Evolutionary conservation across 768 basidiomycete species (phyloP), one percentile per base, ranked within the genome.

Genomic region (Pleurotus platypus): DNA sequence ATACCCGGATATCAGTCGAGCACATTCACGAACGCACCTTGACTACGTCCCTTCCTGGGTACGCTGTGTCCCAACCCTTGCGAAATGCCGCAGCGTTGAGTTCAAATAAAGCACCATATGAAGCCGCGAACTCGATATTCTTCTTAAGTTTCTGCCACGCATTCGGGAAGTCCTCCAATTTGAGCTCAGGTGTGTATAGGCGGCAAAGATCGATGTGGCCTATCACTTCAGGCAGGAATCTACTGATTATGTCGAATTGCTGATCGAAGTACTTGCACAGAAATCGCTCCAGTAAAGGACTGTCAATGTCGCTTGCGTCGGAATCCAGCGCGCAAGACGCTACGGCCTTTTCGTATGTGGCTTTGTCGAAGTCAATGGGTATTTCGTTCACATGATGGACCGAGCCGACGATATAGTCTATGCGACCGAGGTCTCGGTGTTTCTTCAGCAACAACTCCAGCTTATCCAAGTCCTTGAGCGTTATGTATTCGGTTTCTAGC

Each of bases 181-280:
- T 68, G 55, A 90, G 67, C 16, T 70, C 59, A 2, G 95, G 94
- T 20, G 76, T 76, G 76, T 90, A 98, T 7, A 99, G 79, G 1
- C 94, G 82, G 69, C 92, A 95, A 0, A 98, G 81, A 72, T 98
- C 96, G 61, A 98, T 77, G 71, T 99, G 97, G 1, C 94, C 97
- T 53, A 99, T 79, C 49, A 98, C 77, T 69, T 95, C 92, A 15
- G 97, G 97, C 55, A 79, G 82, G 69, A 91, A 85, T 22, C 81
- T 79, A 47, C 73, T 65, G 40, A 98, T 60, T 46, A 99, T 71
- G 43, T 80, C 75, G 69, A 81, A 85, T 63, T 99, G 97, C 8
- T 86, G 82, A 66, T 98, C 94, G 60, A 98, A 88, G 73, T 98
- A 99, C 9, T 78, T 69, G 11, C 71, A 77, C 3, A 91, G 74